Evolutionary conservation across 495 filamentous ascomycete species (phyloP).

Genomic region (Penicillium cataractarum): DNA sequence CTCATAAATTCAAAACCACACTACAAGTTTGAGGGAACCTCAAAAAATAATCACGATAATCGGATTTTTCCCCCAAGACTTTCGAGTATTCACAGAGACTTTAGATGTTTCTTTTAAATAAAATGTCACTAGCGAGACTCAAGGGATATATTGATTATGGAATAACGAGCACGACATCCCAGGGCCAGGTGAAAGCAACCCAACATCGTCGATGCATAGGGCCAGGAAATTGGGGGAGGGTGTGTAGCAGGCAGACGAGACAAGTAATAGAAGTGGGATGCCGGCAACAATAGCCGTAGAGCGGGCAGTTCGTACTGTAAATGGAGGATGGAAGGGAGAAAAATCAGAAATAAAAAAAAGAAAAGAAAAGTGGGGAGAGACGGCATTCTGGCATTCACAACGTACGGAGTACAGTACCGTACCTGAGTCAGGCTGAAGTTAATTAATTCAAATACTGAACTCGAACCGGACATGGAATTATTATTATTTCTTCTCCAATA

Average conservation of each 20-base stretch:
- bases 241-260: not conserved
- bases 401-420: conserved; percentile 7
- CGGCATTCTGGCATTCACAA: conserved; percentile 23
- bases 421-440: conserved; percentile 34
- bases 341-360: not conserved
- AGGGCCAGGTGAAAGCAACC: no score
- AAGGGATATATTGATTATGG: no score
- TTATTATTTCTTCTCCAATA: conserved; percentile 20
- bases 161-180: no score
- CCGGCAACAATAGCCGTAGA: conserved; percentile 23
- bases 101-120: no score
- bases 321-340: conserved; percentile 4
- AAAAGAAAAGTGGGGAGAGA: conserved; percentile 15
- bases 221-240: no score
- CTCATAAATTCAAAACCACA: not conserved
- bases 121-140: no score
- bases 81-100: no score
- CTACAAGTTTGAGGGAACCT: not conserved
- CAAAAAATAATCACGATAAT: not conserved
- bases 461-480: conserved; percentile 13
- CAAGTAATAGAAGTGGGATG: conserved; percentile 6
- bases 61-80: no score
- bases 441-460: conserved; percentile 27
- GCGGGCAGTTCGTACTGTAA: conserved; percentile 11
- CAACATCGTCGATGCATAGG: no score